Evolutionary conservation across 2,329 filamentous ascomycete genomes (phyloP).

Genomic region (Gremmenia infestans): DNA sequence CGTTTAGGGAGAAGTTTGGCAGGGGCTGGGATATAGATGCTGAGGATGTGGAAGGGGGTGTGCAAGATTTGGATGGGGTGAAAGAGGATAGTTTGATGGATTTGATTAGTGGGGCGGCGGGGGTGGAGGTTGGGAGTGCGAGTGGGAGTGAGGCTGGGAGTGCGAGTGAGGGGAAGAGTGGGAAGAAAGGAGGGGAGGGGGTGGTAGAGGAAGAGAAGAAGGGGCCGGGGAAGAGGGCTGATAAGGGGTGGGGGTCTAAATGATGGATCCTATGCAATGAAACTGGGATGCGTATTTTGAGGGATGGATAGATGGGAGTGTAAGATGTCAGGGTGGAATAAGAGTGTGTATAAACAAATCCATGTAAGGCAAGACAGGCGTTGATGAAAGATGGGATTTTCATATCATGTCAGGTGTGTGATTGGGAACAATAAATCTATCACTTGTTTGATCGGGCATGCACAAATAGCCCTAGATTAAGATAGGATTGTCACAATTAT

Average conservation of each 20-base stretch:
- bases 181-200: slow-evolving; percentile 8
- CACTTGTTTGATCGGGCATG: neutral
- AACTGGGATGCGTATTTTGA: too few relatives aligned
- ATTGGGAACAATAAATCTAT: neutral
- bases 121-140: slow-evolving; percentile 22
- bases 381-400: too few relatives aligned
- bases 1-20: slow-evolving; percentile 82
- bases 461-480: neutral
- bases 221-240: neutral
- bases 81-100: slow-evolving; percentile 51
- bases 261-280: too few relatives aligned
- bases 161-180: slow-evolving; percentile 32
- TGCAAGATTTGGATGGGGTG: slow-evolving; percentile 25
- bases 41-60: slow-evolving; percentile 29
- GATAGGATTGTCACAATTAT: neutral
- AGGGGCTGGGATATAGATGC: slow-evolving; percentile 68
- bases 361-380: too few relatives aligned
- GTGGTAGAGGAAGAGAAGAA: slow-evolving; percentile 12
- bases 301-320: neutral
- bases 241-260: too few relatives aligned
- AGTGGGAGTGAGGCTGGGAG: slow-evolving; percentile 24
- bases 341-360: neutral
- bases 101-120: slow-evolving; percentile 46
- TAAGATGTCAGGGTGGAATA: neutral
- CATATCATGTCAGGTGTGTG: too few relatives aligned